Evolutionary conservation across 192 early-diverging fungal species (phyloP).

Genomic region (Gryganskiella cystojenkinii): DNA sequence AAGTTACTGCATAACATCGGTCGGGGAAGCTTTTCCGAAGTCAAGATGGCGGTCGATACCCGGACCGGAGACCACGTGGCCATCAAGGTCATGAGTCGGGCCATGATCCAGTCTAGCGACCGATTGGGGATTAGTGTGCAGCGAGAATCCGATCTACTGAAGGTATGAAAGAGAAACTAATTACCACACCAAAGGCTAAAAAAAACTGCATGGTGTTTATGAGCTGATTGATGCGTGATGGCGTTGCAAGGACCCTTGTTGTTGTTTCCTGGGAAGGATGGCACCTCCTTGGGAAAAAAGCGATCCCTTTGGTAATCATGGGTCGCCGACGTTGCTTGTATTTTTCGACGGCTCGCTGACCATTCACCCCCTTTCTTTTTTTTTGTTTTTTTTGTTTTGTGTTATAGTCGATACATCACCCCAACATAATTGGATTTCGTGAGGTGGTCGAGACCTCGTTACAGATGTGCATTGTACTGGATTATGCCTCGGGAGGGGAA

Average conservation of each 20-base stretch:
- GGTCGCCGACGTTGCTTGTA: neutral
- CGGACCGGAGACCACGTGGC: conserved; percentile 60
- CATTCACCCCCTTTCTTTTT: neutral
- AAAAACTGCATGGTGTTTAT: neutral
- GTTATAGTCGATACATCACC: conserved; percentile 68
- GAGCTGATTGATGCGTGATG: neutral
- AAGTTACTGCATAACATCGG: conserved; percentile 58
- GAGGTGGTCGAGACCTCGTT: conserved; percentile 71
- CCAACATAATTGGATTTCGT: conserved; percentile 72
- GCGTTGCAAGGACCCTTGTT: too few relatives aligned
- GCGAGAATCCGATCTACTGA: conserved; percentile 54
- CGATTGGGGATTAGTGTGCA: conserved; percentile 48
- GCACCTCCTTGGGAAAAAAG: neutral
- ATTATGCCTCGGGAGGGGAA: conserved; percentile 78
- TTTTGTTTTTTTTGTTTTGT: conserved; percentile 15
- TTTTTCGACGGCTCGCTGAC: conserved; percentile 7
- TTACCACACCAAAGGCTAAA: neutral
- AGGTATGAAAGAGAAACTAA: conserved; percentile 45
- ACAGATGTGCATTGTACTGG: conserved; percentile 74
- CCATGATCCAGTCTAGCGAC: conserved; percentile 56
- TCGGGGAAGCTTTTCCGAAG: conserved; percentile 66
- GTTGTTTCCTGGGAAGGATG: too few relatives aligned
- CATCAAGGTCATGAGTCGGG: conserved; percentile 64
- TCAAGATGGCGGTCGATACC: conserved; percentile 67
- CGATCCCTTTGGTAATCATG: neutral